Evolutionary conservation across 2,329 filamentous ascomycete genomes (phyloP).

Genomic region (Ophiostoma triangulosporum): DNA sequence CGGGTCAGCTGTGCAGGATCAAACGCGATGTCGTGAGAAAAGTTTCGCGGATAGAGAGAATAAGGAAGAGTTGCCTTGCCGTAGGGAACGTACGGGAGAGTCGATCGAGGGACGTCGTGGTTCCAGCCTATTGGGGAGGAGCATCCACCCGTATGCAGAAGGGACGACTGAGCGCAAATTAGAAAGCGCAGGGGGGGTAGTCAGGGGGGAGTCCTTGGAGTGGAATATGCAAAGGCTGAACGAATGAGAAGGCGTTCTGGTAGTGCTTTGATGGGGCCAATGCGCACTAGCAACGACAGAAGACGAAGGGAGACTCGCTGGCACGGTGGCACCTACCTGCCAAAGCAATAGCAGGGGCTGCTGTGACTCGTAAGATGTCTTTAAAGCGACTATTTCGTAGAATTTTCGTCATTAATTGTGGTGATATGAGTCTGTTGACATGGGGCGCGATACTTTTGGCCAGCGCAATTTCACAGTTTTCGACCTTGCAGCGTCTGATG

Average conservation of each 20-base stretch:
- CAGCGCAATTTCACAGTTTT: background rate
- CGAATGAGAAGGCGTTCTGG: background rate
- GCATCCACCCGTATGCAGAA: conserved; percentile 1
- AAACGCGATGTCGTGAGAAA: background rate
- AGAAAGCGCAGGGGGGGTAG: background rate
- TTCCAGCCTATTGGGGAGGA: background rate
- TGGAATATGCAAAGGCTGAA: background rate
- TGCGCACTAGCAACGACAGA: background rate
- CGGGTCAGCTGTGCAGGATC: background rate
- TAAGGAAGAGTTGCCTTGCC: background rate
- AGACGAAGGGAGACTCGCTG: background rate
- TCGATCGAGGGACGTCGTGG: background rate
- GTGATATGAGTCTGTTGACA: too few relatives aligned
- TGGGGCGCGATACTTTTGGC: background rate
- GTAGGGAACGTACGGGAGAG: background rate
- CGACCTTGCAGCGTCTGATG: too few relatives aligned
- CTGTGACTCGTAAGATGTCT: background rate
- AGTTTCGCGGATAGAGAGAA: background rate
- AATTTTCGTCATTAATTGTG: background rate
- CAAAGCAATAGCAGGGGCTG: background rate
- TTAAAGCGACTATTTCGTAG: background rate
- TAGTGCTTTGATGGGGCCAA: background rate
- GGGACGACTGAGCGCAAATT: background rate
- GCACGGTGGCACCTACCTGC: background rate
- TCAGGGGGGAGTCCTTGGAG: background rate